Percentiles rank a stretch among this genome's conserved stretches.
phyloP scores from a whole-genome alignment of 2,329 filamentous ascomycete species.

The Fusarium globosum region DNA sequence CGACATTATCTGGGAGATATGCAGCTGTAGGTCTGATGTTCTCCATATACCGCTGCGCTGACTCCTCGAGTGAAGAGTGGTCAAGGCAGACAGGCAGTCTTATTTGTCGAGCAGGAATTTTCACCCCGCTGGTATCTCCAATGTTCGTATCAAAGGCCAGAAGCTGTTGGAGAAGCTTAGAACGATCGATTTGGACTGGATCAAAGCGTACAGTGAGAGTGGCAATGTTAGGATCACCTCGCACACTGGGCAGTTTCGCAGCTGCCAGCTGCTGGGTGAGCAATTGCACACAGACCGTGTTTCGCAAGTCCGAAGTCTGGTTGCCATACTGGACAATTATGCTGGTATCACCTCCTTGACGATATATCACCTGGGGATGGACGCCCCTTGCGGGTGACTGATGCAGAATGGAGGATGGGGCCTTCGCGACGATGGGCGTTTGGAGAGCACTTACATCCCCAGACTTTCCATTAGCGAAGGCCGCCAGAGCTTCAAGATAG shows the following conservation, averaged over 20 bases:
- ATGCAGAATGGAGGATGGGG: neutral
- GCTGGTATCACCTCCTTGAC: neutral
- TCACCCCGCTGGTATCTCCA: neutral
- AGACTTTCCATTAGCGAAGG: neutral
- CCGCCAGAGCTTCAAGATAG: neutral
- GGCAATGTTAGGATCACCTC: neutral
- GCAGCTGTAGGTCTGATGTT: neutral
- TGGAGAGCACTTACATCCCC: neutral
- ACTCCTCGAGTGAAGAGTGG: conserved; percentile 1
- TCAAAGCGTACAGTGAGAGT: neutral
- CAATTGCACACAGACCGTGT: neutral
- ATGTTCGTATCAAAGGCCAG: neutral
- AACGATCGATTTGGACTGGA: neutral
- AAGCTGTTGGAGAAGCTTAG: neutral
- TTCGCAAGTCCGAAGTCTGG: neutral
- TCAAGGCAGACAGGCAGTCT: neutral
- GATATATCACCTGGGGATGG: neutral
- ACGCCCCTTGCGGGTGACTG: neutral
- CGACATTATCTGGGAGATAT: neutral
- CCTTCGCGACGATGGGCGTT: neutral
- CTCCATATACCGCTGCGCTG: neutral
- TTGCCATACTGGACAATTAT: neutral
- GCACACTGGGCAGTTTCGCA: neutral
- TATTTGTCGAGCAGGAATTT: neutral
- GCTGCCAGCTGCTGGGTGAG: neutral